phyloP scores from a whole-genome alignment of 1,284 basidiomycete genomes.

The Pyrrhoderma lamaoense region DNA sequence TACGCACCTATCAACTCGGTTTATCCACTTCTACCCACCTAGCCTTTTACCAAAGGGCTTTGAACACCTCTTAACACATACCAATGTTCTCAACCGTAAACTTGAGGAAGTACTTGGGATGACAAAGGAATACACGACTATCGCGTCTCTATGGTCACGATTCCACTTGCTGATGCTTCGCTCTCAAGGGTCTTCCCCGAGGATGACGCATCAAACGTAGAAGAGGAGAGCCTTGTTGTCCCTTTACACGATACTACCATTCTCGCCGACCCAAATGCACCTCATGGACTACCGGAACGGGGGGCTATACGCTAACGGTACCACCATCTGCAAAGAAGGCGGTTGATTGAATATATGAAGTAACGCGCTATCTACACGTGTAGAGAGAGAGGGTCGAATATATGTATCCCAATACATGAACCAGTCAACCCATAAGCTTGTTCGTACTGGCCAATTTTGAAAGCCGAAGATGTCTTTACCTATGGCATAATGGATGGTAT shows the following conservation, averaged over 20 bases:
- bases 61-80: conserved; percentile 79
- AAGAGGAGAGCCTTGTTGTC: conserved; percentile 22
- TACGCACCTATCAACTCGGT: conserved; percentile 37
- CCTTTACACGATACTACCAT: conserved; percentile 12
- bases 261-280: conserved; percentile 3
- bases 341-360: too few species aligned
- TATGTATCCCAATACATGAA: too few species aligned
- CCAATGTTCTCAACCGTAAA: conserved; percentile 86
- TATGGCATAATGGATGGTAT: too few species aligned
- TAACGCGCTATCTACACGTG: too few species aligned
- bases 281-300: conserved; percentile 36
- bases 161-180: conserved; percentile 72
- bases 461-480: too few species aligned
- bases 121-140: conserved; percentile 88
- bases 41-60: conserved; percentile 60
- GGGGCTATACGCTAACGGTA: conserved; percentile 38
- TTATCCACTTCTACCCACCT: not conserved
- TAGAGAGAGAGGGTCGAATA: too few species aligned
- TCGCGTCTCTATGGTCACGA: conserved; percentile 79
- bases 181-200: conserved; percentile 29
- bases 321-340: conserved; percentile 35
- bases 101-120: conserved; percentile 89
- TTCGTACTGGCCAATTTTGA: too few species aligned
- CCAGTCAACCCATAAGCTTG: too few species aligned
- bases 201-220: conserved; percentile 14